Evolutionary conservation across 2,329 filamentous ascomycete species (phyloP).

Genomic region (Sarocladium brachiariae): DNA sequence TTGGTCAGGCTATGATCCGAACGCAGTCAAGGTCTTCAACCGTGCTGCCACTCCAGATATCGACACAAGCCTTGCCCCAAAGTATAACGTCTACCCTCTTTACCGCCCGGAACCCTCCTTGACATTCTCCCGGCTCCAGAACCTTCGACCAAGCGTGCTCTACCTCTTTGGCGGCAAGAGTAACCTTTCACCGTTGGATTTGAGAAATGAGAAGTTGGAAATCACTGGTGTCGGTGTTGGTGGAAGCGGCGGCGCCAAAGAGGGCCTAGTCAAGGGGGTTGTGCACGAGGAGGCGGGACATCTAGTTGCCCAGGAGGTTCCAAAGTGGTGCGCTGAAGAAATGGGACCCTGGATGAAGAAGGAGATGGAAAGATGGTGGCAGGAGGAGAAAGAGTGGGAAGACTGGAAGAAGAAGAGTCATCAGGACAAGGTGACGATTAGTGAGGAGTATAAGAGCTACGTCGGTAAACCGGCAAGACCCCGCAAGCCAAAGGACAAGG

Average conservation of each 20-base stretch:
- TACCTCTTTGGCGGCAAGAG: conserved; percentile 63
- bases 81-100: conserved; percentile 44
- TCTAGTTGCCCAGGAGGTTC: conserved; percentile 76
- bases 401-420: conserved; percentile 45
- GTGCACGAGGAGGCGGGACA: conserved; percentile 64
- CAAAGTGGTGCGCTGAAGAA: conserved; percentile 55
- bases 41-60: conserved; percentile 38
- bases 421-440: conserved; percentile 45
- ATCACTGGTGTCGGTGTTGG: conserved; percentile 59
- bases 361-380: conserved; percentile 52
- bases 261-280: conserved; percentile 61
- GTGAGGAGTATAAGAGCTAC: conserved; percentile 48
- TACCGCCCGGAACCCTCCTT: conserved; percentile 59
- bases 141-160: conserved; percentile 57
- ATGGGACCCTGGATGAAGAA: conserved; percentile 48
- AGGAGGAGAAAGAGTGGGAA: conserved; percentile 49
- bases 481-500: conserved; percentile 11
- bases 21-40: conserved; percentile 32
- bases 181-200: conserved; percentile 43
- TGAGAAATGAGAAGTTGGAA: conserved; percentile 52
- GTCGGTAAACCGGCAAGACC: conserved; percentile 26
- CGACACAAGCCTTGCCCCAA: conserved; percentile 28
- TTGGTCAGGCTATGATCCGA: conserved; percentile 34
- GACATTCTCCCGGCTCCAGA: conserved; percentile 50
- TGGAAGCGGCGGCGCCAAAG: conserved; percentile 57